Conservation (phyloP, 2,329 filamentous ascomycete species). For the Sporothrix schenckii region DNA sequence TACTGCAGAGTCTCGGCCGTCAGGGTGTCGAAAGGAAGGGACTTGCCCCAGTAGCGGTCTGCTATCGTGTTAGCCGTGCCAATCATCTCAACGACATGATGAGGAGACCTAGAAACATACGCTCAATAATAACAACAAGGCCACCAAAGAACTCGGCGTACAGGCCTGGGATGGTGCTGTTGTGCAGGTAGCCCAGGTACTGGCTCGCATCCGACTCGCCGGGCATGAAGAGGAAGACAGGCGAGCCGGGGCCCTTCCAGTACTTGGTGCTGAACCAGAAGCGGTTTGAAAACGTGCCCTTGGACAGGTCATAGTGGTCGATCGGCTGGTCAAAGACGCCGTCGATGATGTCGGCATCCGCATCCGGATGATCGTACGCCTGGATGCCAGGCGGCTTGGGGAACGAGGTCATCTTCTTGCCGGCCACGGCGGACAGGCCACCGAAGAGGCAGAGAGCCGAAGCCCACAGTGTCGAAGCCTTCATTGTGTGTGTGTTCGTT, state of each 20-base stretch:
- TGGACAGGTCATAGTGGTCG: conserved; percentile 46
- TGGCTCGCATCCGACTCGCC: conserved; percentile 40
- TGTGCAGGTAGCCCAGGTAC: conserved; percentile 40
- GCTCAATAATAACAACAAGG: conserved; percentile 48
- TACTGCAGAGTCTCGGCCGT: conserved; percentile 46
- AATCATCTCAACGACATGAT: background rate
- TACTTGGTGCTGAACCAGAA: conserved; percentile 48
- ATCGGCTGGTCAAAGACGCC: conserved; percentile 47
- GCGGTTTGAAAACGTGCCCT: conserved; percentile 48
- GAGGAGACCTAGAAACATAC: conserved; percentile 23
- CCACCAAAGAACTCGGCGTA: conserved; percentile 46
- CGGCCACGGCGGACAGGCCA: background rate
- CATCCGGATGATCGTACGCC: conserved; percentile 23
- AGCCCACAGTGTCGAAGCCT: conserved; percentile 25
- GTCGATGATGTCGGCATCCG: conserved; percentile 5
- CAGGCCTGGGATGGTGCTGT: conserved; percentile 44
- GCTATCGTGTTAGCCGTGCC: background rate
- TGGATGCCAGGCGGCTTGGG: conserved; percentile 25
- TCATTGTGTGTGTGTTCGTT: conserved; percentile 20
- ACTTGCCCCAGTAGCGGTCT: conserved; percentile 49
- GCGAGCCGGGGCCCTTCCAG: conserved; percentile 47
- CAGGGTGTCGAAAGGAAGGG: conserved; percentile 44
- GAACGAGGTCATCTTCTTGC: background rate
- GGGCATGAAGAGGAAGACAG: conserved; percentile 47
- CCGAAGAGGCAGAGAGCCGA: conserved; percentile 29